Evolutionary conservation across 2,329 filamentous ascomycete species (phyloP).

Genomic region (Dryadomyces quercivorus): DNA sequence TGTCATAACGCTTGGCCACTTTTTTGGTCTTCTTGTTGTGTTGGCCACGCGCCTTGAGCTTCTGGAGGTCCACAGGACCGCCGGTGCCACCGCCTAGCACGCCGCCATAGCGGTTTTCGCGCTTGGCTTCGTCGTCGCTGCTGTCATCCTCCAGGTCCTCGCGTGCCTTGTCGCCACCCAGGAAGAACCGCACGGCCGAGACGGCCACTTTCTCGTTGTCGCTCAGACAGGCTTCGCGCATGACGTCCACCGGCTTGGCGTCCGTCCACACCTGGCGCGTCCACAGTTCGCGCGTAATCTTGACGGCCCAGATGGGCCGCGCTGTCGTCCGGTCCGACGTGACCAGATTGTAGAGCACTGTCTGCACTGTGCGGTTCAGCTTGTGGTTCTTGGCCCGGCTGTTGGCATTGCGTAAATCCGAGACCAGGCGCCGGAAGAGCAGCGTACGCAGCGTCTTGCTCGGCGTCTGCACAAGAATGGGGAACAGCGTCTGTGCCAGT

Average conservation of each 20-base stretch:
- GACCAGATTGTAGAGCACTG: constrained; percentile 82
- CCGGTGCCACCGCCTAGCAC: constrained; percentile 10
- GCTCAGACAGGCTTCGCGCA: constrained; percentile 83
- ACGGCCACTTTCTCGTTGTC: constrained; percentile 89
- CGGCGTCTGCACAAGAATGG: constrained; percentile 73
- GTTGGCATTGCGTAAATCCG: constrained; percentile 80
- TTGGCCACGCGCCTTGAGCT: constrained; percentile 69
- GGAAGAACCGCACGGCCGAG: constrained; percentile 84
- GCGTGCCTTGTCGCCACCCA: constrained; percentile 89
- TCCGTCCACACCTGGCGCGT: constrained; percentile 95
- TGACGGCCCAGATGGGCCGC: constrained; percentile 90
- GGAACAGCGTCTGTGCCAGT: constrained; percentile 76
- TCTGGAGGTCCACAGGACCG: constrained; percentile 55
- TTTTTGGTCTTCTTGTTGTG: constrained; percentile 98
- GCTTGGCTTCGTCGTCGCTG: constrained; percentile 55
- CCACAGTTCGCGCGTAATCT: constrained; percentile 91
- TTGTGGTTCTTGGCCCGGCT: constrained; percentile 80
- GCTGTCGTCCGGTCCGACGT: constrained; percentile 73
- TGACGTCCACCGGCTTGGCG: constrained; percentile 82
- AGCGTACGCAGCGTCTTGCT: constrained; percentile 80
- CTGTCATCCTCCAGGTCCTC: constrained; percentile 87
- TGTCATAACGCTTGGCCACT: constrained; percentile 64
- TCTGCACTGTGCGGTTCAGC: constrained; percentile 86
- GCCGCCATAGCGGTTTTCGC: constrained; percentile 16
- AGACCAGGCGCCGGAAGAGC: constrained; percentile 80